A percentile compares a stretch with the other conserved stretches of the same genome.
Conservation (phyloP, 2,329 filamentous ascomycete species). For the Penicillium sp. region DNA sequence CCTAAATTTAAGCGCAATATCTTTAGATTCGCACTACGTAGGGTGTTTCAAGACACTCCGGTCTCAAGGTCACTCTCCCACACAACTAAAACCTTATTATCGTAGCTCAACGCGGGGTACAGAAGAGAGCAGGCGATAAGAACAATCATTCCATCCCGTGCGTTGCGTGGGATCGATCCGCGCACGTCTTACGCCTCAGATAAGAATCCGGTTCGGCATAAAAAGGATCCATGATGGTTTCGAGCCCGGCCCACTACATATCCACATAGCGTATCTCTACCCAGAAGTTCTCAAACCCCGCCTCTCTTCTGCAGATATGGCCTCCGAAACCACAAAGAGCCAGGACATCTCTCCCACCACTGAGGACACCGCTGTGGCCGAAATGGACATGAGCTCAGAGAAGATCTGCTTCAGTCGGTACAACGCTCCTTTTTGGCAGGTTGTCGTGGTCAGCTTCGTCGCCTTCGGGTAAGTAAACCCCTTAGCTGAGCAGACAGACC, state of each 20-base stretch:
- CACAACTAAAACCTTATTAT: no score
- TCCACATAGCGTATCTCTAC: neutral
- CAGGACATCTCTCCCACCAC: neutral
- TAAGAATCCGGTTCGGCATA: no score
- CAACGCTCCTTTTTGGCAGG: neutral
- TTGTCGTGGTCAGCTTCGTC: slow-evolving; percentile 65
- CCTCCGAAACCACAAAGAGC: neutral
- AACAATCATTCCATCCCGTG: neutral
- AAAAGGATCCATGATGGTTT: no score
- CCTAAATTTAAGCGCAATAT: no score
- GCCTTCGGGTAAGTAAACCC: slow-evolving; percentile 53
- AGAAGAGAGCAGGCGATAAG: no score
- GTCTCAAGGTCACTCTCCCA: no score
- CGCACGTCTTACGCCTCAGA: neutral
- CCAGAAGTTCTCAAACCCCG: neutral
- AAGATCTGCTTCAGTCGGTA: neutral
- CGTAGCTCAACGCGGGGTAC: no score
- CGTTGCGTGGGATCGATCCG: neutral
- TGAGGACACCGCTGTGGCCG: neutral
- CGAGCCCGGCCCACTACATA: no score
- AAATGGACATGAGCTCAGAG: neutral
- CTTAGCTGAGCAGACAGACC: no score
- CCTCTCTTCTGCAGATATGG: neutral
- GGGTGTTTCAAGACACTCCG: no score
- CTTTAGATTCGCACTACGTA: no score